Percentiles rank a stretch among this genome's conserved stretches.
Conservation (phyloP, 805 yeast species). For the Monosporozyma unispora region DNA sequence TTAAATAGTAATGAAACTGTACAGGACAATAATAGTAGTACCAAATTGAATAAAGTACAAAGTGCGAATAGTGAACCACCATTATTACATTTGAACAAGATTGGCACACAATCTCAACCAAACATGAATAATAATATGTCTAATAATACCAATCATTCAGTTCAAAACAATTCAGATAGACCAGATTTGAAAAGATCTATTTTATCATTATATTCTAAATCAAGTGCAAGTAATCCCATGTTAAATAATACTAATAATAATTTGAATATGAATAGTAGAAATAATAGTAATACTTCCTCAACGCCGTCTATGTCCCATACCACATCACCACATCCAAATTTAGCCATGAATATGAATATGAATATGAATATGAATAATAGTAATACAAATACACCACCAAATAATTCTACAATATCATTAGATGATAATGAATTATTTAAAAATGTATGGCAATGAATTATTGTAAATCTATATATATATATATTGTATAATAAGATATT, state of each 20-base stretch:
- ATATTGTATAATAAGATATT: not conserved
- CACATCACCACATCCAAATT: not conserved
- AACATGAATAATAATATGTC: slow-evolving; percentile 4
- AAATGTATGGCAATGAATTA: slow-evolving; percentile 50
- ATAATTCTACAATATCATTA: slow-evolving; percentile 23
- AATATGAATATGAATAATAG: slow-evolving; percentile 3
- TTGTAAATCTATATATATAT: too few relatives aligned
- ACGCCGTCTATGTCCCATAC: not conserved
- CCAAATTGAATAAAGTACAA: not conserved
- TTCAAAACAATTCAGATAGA: slow-evolving; percentile 36
- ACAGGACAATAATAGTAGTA: not conserved
- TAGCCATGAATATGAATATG: not conserved
- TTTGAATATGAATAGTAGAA: slow-evolving; percentile 1
- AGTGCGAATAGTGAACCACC: not conserved
- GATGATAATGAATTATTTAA: slow-evolving; percentile 58
- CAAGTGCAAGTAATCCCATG: slow-evolving; percentile 10
- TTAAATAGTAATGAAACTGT: not conserved
- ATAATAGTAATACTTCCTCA: slow-evolving; percentile 2
- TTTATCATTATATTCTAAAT: slow-evolving; percentile 74
- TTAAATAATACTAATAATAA: slow-evolving; percentile 1
- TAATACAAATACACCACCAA: slow-evolving; percentile 7
- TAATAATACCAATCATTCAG: not conserved
- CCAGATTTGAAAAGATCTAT: slow-evolving; percentile 91
- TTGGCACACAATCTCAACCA: not conserved
- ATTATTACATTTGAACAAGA: not conserved